Conservation (phyloP, 495 filamentous ascomycete species). For the Neurospora hispaniola region DNA sequence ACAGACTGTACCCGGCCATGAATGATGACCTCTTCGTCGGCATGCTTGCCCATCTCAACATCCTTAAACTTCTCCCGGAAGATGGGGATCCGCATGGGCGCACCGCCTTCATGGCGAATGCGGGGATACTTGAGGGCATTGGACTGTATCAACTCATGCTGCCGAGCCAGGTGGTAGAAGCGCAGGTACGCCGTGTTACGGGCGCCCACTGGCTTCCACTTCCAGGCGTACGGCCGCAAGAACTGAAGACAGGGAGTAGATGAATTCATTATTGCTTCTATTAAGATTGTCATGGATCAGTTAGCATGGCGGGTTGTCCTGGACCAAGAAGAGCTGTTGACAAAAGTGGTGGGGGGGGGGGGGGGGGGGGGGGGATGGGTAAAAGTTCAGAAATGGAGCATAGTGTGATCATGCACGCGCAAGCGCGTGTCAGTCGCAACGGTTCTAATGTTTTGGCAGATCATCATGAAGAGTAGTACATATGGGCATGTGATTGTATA, state of each 20-base stretch:
- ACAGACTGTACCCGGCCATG: conserved; percentile 36
- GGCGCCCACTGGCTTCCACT: conserved; percentile 20
- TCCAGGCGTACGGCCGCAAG: conserved; percentile 42
- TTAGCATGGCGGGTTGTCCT: neutral
- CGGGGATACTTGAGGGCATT: conserved; percentile 32
- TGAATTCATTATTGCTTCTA: conserved; percentile 26
- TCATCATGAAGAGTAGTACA: conserved; percentile 23
- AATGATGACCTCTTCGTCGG: conserved; percentile 32
- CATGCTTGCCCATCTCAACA: conserved; percentile 16
- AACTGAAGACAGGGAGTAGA: conserved; percentile 31
- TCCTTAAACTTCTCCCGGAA: conserved; percentile 28
- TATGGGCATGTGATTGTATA: neutral
- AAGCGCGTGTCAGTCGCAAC: conserved; percentile 79
- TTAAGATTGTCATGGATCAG: neutral
- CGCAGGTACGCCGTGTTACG: conserved; percentile 29
- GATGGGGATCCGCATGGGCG: conserved; percentile 24
- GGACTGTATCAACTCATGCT: conserved; percentile 20
- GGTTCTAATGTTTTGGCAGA: conserved; percentile 59
- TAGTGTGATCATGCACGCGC: conserved; percentile 50
- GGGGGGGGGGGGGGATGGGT: neutral
- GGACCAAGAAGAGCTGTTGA: neutral
- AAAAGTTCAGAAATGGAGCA: conserved; percentile 38
- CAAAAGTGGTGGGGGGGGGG: neutral
- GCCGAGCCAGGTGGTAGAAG: conserved; percentile 31
- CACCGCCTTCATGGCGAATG: conserved; percentile 15